Evolutionary conservation across 495 filamentous ascomycete species (phyloP), one percentile per base, ranked within the genome.

Genomic region (Echria macrotheca): DNA sequence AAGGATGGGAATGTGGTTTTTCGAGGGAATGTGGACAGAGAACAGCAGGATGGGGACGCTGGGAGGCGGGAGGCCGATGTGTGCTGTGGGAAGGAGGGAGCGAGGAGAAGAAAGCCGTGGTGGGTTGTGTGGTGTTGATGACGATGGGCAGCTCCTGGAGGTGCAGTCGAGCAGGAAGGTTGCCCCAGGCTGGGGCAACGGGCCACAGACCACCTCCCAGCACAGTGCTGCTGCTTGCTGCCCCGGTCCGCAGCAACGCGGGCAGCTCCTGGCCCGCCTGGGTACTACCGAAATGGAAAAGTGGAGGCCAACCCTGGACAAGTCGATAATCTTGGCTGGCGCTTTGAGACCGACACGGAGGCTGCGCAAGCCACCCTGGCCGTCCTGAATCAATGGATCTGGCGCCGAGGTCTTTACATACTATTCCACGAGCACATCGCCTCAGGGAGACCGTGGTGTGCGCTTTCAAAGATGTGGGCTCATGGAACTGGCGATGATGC

Each of bases 11-110:
- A 59, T 52, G 51, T 47, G 47, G 29, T 14, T 36, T 25, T 36
- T 54, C 49, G 52, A 65, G 62, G 62, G 62, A 65, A 50, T 55
- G 62, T 63, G 44, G n/a, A 44, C 31, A 28, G 50, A 60, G 53
- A 31, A 50, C 31, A 45, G 54, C 37, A 31, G 51, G 35, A 47
- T 54, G 50, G 47, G n/a, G n/a, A n/a, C n/a, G n/a, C n/a, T n/a
- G n/a, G n/a, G n/a, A n/a, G n/a, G 49, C 36, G 44, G 38, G 12
- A 12, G 38, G 15, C 22, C 22, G 43, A 18, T 46, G 43, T 43
- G 37, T 4, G 23, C 8, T 43, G 41, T 48, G 44, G 47, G 51
- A 60, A 60, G 61, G 59, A 57, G 56, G 50, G 59, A 57, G 54
- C 56, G 52, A 55, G 25, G 57, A 58, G 54, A 50, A 59, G 51